Percentiles rank a stretch among this genome's conserved stretches.
Evolutionary conservation across 139 green algal genomes (phyloP).

Genomic region (Dunaliella primolecta): DNA sequence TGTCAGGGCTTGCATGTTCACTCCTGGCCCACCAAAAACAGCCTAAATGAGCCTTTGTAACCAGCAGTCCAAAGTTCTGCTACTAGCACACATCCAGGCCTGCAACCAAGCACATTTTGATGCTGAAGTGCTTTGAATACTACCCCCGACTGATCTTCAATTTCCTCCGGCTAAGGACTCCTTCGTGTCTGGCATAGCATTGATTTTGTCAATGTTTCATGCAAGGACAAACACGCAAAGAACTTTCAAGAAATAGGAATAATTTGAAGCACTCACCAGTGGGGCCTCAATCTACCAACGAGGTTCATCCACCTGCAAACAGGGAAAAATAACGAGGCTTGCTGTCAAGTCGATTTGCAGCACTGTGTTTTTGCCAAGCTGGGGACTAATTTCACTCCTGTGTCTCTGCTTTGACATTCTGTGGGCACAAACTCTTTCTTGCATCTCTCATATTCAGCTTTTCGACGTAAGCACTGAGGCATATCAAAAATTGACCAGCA

Average conservation of each 20-base stretch:
- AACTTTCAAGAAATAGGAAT: not conserved
- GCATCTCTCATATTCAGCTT: not conserved
- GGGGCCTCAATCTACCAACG: slow-evolving; percentile 26
- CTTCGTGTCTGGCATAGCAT: too few species aligned
- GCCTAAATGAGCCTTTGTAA: too few species aligned
- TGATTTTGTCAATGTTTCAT: too few species aligned
- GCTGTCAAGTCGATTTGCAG: not conserved
- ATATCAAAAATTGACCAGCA: not conserved
- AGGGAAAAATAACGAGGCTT: not conserved
- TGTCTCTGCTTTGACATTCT: not conserved
- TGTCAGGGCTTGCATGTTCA: too few species aligned
- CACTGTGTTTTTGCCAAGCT: too few species aligned
- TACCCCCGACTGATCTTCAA: too few species aligned
- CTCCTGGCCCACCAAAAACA: too few species aligned
- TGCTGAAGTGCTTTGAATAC: not conserved
- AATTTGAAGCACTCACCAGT: slow-evolving; percentile 28
- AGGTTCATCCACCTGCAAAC: slow-evolving; percentile 47
- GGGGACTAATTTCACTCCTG: too few species aligned
- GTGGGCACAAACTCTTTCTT: not conserved
- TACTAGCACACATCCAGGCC: not conserved
- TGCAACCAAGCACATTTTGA: not conserved
- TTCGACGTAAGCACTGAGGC: not conserved
- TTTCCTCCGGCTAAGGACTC: too few species aligned
- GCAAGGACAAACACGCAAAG: not conserved
- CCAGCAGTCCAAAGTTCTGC: too few species aligned